Base-by-base conservation (phyloP, 1,284 basidiomycete species). In the Gymnopus androsaceus region DNA sequence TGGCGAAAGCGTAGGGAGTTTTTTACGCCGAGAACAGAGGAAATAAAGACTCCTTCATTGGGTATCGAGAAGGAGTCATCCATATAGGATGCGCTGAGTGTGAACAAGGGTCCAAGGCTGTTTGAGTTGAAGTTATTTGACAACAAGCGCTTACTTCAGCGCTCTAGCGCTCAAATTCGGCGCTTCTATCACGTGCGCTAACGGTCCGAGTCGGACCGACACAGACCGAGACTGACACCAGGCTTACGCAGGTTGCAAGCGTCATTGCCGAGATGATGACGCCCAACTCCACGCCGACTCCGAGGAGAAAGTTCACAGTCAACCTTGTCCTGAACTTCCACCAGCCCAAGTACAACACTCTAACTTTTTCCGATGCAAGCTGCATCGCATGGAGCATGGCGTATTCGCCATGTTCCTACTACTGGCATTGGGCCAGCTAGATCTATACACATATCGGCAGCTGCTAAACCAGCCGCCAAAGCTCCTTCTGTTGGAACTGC, bases 1-100 rank as follows among this genome's bases (percentile, higher is more conserved):
- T 72, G 77, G 55, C 79, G 75, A 69, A 85, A 78, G 60, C 81
- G 82, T 59, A 85, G 70, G 49, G 69, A 64, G 28, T 78, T 78
- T 67, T 80, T 80, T 64, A 84, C 70, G 55, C 83, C 82, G 51
- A 85, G 75, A 54, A 84, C 63, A 36, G 82, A 78, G 44, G 76
- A 67, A 59, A 76, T 75, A 21, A 38, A 23, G 17, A 37, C 6
- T 25, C 36, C 48, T 50, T 38, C 48, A 15, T 25, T 38, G 23
- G 48, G 48, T 27, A 30, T 27, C 9, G 34, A 7, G 48, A 50
- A 30, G 48, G 36, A 38, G 27, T 38, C 48, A 38, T 50, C 48
- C 48, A 50, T 50, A 37, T n/a, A 50, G n/a, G n/a, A 25, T n/a
- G 25, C 4, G 15, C 8, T 40, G 15, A 37, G 15, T 14, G 12